Evolutionary conservation across 129 eudicot species (phyloP).

Genomic region (Solidago caesia): DNA sequence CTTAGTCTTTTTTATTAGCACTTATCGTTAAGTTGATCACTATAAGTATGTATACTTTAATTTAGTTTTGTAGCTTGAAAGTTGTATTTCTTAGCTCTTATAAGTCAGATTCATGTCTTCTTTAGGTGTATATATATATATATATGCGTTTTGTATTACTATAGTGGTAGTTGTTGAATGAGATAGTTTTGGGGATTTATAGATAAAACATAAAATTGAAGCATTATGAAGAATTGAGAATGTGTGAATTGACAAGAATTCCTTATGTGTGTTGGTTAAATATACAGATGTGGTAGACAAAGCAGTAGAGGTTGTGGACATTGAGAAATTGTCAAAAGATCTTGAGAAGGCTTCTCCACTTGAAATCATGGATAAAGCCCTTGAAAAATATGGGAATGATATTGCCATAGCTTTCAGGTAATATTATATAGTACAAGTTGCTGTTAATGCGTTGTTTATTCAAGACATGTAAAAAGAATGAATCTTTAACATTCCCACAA

Average conservation of each 20-base stretch:
- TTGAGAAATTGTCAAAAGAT: slow-evolving; percentile 61
- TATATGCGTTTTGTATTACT: background rate
- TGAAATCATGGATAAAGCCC: slow-evolving; percentile 90
- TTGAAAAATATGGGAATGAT: slow-evolving; percentile 79
- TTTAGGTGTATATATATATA: background rate
- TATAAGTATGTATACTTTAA: background rate
- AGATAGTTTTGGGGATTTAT: slow-evolving; percentile 5
- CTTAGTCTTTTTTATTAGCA: background rate
- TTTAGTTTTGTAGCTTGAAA: background rate
- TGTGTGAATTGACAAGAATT: slow-evolving; percentile 20
- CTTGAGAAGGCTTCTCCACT: slow-evolving; percentile 87
- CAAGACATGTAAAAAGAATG: background rate
- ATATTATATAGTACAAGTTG: background rate
- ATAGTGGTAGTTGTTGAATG: background rate
- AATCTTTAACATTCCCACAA: slow-evolving; percentile 8
- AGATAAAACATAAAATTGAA: background rate
- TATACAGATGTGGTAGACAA: slow-evolving; percentile 56
- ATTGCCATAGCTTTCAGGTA: slow-evolving; percentile 99
- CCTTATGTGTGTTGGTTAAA: background rate
- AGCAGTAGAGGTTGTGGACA: slow-evolving; percentile 61
- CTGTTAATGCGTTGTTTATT: background rate
- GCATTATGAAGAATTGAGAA: background rate
- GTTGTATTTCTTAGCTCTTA: background rate
- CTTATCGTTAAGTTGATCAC: background rate
- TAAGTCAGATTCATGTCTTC: background rate